These are phyloP conservation scores for Fusarium sp. DNA, from an alignment of 2,329 filamentous ascomycete genomes.

Conservation along the genomic window DNA sequence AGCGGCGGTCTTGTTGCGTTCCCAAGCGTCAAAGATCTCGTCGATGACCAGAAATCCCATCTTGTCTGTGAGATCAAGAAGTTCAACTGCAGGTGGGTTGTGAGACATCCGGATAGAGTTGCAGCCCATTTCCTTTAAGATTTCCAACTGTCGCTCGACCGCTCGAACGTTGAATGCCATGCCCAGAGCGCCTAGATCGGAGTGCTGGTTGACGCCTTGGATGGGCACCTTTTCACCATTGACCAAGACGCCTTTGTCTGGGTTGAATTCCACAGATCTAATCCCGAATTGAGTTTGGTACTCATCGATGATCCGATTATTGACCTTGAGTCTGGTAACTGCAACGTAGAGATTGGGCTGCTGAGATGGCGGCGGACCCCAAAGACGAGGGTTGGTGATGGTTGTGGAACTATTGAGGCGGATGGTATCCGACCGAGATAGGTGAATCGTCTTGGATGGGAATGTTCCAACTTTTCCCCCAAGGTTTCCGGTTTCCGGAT, in stretches of 20 bases:
- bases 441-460: slow-evolving; percentile 36
- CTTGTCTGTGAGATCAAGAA: slow-evolving; percentile 62
- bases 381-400: slow-evolving; percentile 55
- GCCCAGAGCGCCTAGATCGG: slow-evolving; percentile 63
- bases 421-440: slow-evolving; percentile 40
- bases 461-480: slow-evolving; percentile 52
- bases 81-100: slow-evolving; percentile 64
- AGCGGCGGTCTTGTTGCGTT: slow-evolving; percentile 57
- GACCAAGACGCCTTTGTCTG: slow-evolving; percentile 57
- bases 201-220: slow-evolving; percentile 63
- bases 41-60: slow-evolving; percentile 65
- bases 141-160: slow-evolving; percentile 61
- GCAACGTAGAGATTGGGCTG: slow-evolving; percentile 62
- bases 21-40: slow-evolving; percentile 67
- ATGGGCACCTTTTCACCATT: slow-evolving; percentile 60
- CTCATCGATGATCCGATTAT: slow-evolving; percentile 50
- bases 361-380: slow-evolving; percentile 61
- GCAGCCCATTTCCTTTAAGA: slow-evolving; percentile 62
- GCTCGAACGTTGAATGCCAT: slow-evolving; percentile 64
- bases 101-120: slow-evolving; percentile 65
- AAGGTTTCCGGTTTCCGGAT: slow-evolving; percentile 47
- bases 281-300: slow-evolving; percentile 66
- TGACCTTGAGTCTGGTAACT: slow-evolving; percentile 53
- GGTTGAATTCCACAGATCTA: slow-evolving; percentile 56
- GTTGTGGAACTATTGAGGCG: slow-evolving; percentile 49